Evolutionary conservation across 2,329 filamentous ascomycete species (phyloP), one percentile per base, ranked within the genome.

Genomic region (Chrysoporthe austroafricana): DNA sequence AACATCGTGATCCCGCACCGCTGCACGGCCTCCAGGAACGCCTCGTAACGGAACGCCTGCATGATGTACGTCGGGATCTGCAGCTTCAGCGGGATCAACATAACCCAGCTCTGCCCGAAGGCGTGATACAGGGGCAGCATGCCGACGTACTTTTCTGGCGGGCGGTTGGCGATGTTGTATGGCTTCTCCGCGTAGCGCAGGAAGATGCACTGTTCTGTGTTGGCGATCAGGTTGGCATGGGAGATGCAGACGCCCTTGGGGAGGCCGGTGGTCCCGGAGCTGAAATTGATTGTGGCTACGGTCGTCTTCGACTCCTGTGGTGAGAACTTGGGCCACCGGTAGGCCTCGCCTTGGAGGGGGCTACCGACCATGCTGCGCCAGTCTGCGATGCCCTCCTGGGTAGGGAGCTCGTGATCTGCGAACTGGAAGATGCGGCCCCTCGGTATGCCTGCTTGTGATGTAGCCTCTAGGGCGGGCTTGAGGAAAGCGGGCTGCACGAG

Each of bases 51-150:
- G 73, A 83, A 84, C 79, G 87, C 73, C 77, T 83, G 67, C 86
- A 90, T 88, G 69, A 88, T 76, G 72, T 87, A 88, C 13, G 86
- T 79, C 0, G 84, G 82, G 0, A 83, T 75, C 34, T 39, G 54
- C 34, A 57, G 54, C 34, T 26, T 34, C 34, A 57, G 14, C 0
- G 81, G 80, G 71, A 82, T 79, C 39, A 86, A 75, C 67, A 83
- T 84, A 66, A 84, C 84, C 66, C 82, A 81, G 2, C 85, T 79
- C 73, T 88, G 86, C 2, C 84, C 84, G 70, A 85, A 87, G 7
- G 86, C 86, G 73, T 90, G 87, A 72, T 89, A 91, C 74, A 91
- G 85, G 0, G 90, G 91, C 14, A 92, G 78, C 74, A 91, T 90
- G 60, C 87, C 83, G 39, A 85, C 72, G 81, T 83, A 85, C 50